A percentile compares a stretch with the other conserved stretches of the same genome.
Evolutionary conservation across 164 flowering plant species (phyloP).

Genomic region (Stephania cephalantha): DNA sequence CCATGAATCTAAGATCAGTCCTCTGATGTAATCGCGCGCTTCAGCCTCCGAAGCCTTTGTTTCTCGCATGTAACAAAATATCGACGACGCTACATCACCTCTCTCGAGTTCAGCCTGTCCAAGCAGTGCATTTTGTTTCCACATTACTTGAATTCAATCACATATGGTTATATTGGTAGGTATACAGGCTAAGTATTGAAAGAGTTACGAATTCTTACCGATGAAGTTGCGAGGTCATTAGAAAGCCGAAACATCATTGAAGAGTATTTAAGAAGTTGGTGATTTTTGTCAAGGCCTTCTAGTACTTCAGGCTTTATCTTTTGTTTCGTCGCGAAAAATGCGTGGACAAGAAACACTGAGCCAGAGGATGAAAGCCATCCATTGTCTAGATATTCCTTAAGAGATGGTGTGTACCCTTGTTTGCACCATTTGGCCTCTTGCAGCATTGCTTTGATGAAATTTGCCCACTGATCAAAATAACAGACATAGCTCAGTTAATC

Average conservation of each 20-base stretch:
- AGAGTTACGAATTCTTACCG: slow-evolving; percentile 11
- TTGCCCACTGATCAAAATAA: slow-evolving; percentile 38
- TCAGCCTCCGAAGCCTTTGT: slow-evolving; percentile 4
- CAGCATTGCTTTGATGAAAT: slow-evolving; percentile 35
- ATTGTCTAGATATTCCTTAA: slow-evolving; percentile 43
- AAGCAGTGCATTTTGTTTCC: background rate
- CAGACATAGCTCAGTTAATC: background rate
- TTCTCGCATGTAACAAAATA: slow-evolving; percentile 11
- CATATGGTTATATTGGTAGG: background rate
- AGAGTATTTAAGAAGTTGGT: slow-evolving; percentile 10
- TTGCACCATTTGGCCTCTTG: slow-evolving; percentile 52
- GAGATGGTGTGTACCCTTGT: slow-evolving; percentile 29
- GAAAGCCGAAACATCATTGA: slow-evolving; percentile 30
- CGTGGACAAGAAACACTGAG: slow-evolving; percentile 24
- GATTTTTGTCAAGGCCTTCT: slow-evolving; percentile 15
- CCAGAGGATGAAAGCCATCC: slow-evolving; percentile 46
- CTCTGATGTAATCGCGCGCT: slow-evolving; percentile 11
- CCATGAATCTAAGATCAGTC: slow-evolving; percentile 6
- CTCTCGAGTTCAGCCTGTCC: slow-evolving; percentile 13
- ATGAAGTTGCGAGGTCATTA: slow-evolving; percentile 30
- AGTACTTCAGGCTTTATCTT: slow-evolving; percentile 9
- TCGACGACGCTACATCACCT: slow-evolving; percentile 13
- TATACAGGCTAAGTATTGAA: no score
- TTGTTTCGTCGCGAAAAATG: slow-evolving; percentile 17
- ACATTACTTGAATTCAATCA: background rate